Conservation (phyloP, 805 yeast genomes). For the Jamesozyma rosinii region DNA sequence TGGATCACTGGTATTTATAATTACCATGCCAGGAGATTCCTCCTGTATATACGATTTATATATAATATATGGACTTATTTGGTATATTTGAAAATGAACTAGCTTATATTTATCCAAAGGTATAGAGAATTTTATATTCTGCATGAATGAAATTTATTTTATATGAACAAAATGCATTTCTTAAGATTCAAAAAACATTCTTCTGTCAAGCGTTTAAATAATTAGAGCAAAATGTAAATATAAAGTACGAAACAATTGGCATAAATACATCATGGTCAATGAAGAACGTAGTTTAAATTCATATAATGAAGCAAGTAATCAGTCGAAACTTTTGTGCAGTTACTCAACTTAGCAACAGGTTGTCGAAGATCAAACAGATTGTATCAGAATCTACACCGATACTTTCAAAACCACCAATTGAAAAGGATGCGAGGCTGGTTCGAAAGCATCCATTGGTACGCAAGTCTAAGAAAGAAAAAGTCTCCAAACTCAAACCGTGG, state of each 20-base stretch:
- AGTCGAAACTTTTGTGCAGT: background rate
- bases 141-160: too few relatives aligned
- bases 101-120: too few relatives aligned
- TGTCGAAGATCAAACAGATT: background rate
- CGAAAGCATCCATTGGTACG: background rate
- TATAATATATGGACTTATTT: background rate
- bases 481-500: conserved; percentile 6
- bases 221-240: too few relatives aligned
- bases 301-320: background rate
- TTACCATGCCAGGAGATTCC: too few relatives aligned
- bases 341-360: background rate
- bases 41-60: background rate
- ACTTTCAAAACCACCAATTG: background rate
- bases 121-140: too few relatives aligned
- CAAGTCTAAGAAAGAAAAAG: background rate
- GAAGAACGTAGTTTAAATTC: too few relatives aligned
- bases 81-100: background rate
- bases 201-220: too few relatives aligned
- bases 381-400: background rate
- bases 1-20: background rate
- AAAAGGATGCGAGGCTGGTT: background rate
- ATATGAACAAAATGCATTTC: too few relatives aligned
- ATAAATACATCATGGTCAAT: too few relatives aligned
- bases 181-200: too few relatives aligned
- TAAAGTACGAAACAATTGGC: too few relatives aligned